phyloP scores from a whole-genome alignment of 768 basidiomycete species.

The Macrocybe gigantea region DNA sequence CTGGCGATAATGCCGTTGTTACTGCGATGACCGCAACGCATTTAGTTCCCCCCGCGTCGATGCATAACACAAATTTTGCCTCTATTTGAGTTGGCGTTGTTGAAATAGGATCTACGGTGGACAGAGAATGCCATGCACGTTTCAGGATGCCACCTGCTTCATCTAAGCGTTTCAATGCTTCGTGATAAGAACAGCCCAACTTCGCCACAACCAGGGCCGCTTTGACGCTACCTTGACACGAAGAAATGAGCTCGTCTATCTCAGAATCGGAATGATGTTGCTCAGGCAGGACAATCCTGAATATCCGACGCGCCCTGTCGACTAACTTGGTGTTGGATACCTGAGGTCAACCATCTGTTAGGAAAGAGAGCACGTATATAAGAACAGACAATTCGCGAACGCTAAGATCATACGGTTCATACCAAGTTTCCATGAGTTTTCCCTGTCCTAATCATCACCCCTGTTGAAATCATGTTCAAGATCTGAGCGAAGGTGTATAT shows the following conservation, averaged over 20 bases:
- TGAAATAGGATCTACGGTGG: background rate
- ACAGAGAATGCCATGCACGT: conserved; percentile 9
- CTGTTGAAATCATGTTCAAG: conserved; percentile 31
- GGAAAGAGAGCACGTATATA: background rate
- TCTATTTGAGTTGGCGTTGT: background rate
- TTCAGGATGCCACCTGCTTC: conserved; percentile 15
- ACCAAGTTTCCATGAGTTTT: conserved; percentile 30
- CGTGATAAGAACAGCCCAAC: conserved; percentile 12
- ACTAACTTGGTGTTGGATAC: conserved; percentile 23
- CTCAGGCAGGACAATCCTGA: conserved; percentile 17
- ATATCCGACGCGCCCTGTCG: conserved; percentile 23
- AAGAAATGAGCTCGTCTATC: conserved; percentile 21
- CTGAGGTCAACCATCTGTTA: conserved; percentile 29
- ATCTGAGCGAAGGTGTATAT: conserved; percentile 12
- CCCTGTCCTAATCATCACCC: conserved; percentile 25
- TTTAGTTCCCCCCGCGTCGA: conserved; percentile 22
- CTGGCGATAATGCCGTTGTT: conserved; percentile 13
- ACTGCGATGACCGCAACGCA: conserved; percentile 17
- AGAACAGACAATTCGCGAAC: background rate
- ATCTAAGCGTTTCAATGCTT: conserved; percentile 11
- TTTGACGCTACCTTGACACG: conserved; percentile 25
- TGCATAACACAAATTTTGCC: conserved; percentile 11
- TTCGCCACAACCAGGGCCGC: conserved; percentile 22
- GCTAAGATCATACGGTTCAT: conserved; percentile 1
- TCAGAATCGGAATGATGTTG: conserved; percentile 15